A percentile compares a stretch with the other conserved stretches of the same genome.
phyloP scores from a whole-genome alignment of 2,329 filamentous ascomycete genomes.

The Monosporascus cannonballus region DNA sequence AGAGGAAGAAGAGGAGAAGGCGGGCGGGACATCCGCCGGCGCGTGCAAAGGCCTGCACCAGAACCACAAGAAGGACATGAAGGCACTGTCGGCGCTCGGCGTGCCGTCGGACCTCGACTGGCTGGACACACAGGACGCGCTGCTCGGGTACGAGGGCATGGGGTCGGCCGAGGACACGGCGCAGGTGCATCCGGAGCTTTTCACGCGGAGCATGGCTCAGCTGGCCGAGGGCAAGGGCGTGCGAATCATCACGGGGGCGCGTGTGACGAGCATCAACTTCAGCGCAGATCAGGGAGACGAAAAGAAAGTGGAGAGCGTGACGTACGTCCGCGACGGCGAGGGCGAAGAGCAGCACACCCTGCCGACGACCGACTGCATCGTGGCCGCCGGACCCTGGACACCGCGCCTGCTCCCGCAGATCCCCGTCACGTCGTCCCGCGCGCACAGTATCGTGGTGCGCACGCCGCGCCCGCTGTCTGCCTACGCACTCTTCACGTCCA shows the following conservation, averaged over 20 bases:
- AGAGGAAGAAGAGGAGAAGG: not conserved
- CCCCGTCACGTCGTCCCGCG: conserved; percentile 34
- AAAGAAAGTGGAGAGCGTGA: conserved; percentile 21
- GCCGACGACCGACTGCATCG: conserved; percentile 24
- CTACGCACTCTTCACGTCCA: conserved; percentile 66
- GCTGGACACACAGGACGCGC: conserved; percentile 51
- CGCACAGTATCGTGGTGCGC: conserved; percentile 40
- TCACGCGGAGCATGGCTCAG: conserved; percentile 66
- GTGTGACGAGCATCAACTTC: conserved; percentile 21
- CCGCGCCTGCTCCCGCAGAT: conserved; percentile 34
- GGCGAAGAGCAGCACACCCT: conserved; percentile 14
- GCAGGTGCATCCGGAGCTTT: conserved; percentile 72
- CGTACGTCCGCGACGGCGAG: conserved; percentile 20
- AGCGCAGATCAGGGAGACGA: conserved; percentile 7
- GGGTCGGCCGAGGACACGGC: conserved; percentile 56
- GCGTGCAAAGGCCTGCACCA: conserved; percentile 23
- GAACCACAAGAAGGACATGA: conserved; percentile 22
- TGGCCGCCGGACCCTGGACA: conserved; percentile 42
- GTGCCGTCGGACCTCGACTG: conserved; percentile 61
- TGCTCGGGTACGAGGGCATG: conserved; percentile 27
- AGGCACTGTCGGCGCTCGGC: conserved; percentile 19
- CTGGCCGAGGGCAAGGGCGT: conserved; percentile 58
- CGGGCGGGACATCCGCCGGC: conserved; percentile 1
- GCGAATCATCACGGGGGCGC: conserved; percentile 38
- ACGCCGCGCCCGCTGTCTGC: conserved; percentile 40